These are phyloP conservation scores for Lindgomyces ingoldianus DNA, from an alignment of 495 filamentous ascomycete species.

Conservation along the genomic window DNA sequence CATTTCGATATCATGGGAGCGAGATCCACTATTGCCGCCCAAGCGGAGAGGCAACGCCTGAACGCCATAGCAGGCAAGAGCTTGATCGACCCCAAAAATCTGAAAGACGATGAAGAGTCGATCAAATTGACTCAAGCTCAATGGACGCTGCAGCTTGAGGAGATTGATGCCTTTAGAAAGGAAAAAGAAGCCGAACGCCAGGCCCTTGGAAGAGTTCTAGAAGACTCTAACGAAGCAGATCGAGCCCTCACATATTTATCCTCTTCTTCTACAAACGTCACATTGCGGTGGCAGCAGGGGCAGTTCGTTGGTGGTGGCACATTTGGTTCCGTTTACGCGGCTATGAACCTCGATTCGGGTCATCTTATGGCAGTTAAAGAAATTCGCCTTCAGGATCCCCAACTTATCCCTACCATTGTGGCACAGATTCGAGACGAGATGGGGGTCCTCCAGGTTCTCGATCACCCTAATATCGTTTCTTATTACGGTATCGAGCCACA, in stretches of 20 bases:
- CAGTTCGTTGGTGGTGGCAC: conserved; percentile 96
- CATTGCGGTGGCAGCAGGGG: conserved; percentile 94
- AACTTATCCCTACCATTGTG: conserved; percentile 90
- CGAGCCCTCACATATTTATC: conserved; percentile 90
- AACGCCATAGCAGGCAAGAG: conserved; percentile 74
- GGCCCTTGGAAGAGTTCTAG: conserved; percentile 83
- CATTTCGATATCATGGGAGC: conserved; percentile 99
- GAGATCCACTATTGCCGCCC: conserved; percentile 84
- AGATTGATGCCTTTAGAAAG: conserved; percentile 75
- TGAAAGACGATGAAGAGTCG: conserved; percentile 84
- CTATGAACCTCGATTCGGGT: conserved; percentile 93
- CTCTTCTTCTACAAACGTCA: conserved; percentile 90
- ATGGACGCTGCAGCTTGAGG: conserved; percentile 66
- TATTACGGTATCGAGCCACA: conserved; percentile 99
- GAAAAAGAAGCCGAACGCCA: conserved; percentile 85
- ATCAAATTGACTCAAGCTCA: conserved; percentile 69
- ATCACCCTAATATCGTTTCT: conserved; percentile 96
- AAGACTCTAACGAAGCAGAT: conserved; percentile 93
- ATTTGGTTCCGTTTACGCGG: conserved; percentile 94
- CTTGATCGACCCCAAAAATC: conserved; percentile 71
- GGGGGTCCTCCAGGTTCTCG: conserved; percentile 89
- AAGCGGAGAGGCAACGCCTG: conserved; percentile 81
- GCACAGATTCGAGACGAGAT: conserved; percentile 95
- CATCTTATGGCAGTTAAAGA: conserved; percentile 98
- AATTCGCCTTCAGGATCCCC: conserved; percentile 94